These are phyloP conservation scores for Termitomyces sp. DNA, from an alignment of 768 basidiomycete species.

Conservation along the genomic window DNA sequence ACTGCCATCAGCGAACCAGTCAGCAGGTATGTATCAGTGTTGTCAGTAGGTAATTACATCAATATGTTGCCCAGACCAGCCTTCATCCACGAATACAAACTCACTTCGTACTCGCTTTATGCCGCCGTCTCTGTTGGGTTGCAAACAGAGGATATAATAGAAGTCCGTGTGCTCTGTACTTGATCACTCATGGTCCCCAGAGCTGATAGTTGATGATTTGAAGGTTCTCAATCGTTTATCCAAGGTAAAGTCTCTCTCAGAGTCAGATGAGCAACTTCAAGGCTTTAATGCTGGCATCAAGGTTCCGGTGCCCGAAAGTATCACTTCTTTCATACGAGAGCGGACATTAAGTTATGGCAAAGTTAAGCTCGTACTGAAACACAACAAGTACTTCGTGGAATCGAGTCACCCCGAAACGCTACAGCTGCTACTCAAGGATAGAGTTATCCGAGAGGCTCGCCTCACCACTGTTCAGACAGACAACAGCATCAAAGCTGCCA, in stretches of 20 bases:
- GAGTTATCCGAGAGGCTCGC: slow-evolving; percentile 78
- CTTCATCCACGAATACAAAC: slow-evolving; percentile 98
- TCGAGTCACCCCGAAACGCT: slow-evolving; percentile 93
- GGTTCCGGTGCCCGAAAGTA: slow-evolving; percentile 90
- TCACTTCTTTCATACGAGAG: slow-evolving; percentile 84
- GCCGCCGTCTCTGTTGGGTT: slow-evolving; percentile 98
- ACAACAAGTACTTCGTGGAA: slow-evolving; percentile 97
- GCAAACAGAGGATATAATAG: slow-evolving; percentile 97
- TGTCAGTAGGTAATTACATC: slow-evolving; percentile 27
- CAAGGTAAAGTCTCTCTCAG: slow-evolving; percentile 43
- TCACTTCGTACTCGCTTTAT: slow-evolving; percentile 96
- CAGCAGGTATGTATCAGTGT: slow-evolving; percentile 71
- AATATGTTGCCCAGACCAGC: slow-evolving; percentile 64
- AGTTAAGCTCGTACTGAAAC: slow-evolving; percentile 95
- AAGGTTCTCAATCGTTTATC: slow-evolving; percentile 80
- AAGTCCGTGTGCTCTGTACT: slow-evolving; percentile 56
- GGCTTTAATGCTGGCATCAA: slow-evolving; percentile 25
- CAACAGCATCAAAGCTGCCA: slow-evolving; percentile 71
- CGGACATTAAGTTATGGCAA: slow-evolving; percentile 97
- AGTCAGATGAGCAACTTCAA: not conserved
- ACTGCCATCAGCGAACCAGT: slow-evolving; percentile 98
- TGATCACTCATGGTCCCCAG: slow-evolving; percentile 15
- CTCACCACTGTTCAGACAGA: slow-evolving; percentile 67
- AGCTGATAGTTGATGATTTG: slow-evolving; percentile 22
- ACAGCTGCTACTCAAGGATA: slow-evolving; percentile 83